A percentile compares a stretch with the other conserved stretches of the same genome.
Conservation (phyloP, 2,329 filamentous ascomycete genomes). For the Ploettnerulaceae sp. region DNA sequence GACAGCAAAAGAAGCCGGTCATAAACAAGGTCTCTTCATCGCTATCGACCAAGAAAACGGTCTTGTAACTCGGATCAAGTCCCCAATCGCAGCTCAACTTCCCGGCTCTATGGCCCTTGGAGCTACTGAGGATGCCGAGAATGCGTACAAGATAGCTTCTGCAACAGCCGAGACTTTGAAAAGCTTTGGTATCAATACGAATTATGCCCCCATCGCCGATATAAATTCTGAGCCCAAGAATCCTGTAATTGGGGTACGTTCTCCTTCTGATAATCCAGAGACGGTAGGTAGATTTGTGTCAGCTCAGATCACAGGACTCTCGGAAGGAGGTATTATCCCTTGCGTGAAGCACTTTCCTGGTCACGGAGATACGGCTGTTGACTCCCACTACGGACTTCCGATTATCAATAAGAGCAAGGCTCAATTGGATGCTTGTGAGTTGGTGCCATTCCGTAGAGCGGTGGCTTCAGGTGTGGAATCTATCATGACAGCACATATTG, state of each 20-base stretch:
- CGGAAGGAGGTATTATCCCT: constrained; percentile 37
- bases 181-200: constrained; percentile 42
- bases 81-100: constrained; percentile 38
- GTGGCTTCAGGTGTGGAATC: constrained; percentile 39
- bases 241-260: constrained; percentile 41
- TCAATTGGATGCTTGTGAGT: constrained; percentile 38
- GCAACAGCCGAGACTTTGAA: constrained; percentile 38
- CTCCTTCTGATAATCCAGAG: constrained; percentile 39
- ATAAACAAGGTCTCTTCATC: constrained; percentile 40
- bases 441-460: constrained; percentile 41
- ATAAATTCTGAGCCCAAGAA: constrained; percentile 42
- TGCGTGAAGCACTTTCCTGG: constrained; percentile 44
- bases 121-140: constrained; percentile 36
- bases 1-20: constrained; percentile 37
- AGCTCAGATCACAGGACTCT: constrained; percentile 36
- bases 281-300: constrained; percentile 39
- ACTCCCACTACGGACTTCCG: constrained; percentile 41
- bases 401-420: constrained; percentile 37
- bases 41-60: constrained; percentile 44
- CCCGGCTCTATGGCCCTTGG: constrained; percentile 42
- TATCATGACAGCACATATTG: constrained; percentile 43
- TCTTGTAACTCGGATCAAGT: constrained; percentile 39
- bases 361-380: constrained; percentile 41
- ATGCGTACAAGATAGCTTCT: constrained; percentile 34
- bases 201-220: constrained; percentile 42